Conservation (phyloP, 1,139 yeast species). For the Blastobotrys serpentis region DNA sequence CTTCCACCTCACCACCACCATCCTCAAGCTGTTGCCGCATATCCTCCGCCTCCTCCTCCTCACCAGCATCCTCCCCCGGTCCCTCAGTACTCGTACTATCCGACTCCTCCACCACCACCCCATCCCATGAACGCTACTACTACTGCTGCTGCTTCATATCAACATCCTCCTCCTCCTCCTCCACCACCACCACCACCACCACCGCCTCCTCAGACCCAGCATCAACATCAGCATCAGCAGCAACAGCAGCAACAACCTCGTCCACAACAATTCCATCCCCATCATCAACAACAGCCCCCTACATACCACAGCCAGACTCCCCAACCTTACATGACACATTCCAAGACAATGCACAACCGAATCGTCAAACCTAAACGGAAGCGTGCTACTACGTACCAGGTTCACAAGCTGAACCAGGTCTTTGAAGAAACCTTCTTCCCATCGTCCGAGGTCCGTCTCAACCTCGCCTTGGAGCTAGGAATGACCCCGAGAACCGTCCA, state of each 20-base stretch:
- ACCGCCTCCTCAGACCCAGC: no score
- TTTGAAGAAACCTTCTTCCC: constrained; percentile 41
- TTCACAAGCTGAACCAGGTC: constrained; percentile 36
- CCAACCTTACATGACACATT: neutral
- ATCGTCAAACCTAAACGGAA: constrained; percentile 38
- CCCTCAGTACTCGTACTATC: constrained; percentile 11
- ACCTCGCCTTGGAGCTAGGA: constrained; percentile 39
- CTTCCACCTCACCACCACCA: constrained; percentile 8
- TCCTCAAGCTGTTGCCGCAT: neutral
- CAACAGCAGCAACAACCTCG: constrained; percentile 11
- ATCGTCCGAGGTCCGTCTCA: constrained; percentile 37
- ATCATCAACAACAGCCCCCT: constrained; percentile 3
- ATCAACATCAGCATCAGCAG: no score
- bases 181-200: constrained; percentile 17
- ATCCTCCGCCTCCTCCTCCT: constrained; percentile 4
- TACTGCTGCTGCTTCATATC: constrained; percentile 3
- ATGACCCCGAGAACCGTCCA: constrained; percentile 43
- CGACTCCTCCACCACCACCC: constrained; percentile 17
- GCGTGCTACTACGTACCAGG: constrained; percentile 40
- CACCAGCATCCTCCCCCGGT: neutral
- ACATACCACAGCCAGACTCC: no score
- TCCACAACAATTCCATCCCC: constrained; percentile 6
- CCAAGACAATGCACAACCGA: constrained; percentile 9
- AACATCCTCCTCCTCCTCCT: constrained; percentile 1
- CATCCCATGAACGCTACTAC: no score